Evolutionary conservation across 148 eudicot species (phyloP).

Genomic region (Oxyria digyna): DNA sequence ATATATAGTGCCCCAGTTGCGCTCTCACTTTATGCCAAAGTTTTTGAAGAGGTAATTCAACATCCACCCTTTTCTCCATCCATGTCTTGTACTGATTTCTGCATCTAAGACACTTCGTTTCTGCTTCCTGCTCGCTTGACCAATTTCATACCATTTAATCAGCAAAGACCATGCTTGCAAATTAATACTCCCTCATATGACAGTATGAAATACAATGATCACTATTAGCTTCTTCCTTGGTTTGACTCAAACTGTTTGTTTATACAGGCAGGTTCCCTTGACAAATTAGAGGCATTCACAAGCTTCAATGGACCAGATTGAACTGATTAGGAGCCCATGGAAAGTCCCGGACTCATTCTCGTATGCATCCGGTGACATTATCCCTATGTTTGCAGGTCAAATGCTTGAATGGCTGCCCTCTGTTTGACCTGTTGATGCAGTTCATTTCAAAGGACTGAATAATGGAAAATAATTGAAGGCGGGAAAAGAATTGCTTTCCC

Average conservation of each 20-base stretch:
- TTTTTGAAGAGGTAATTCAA: slow-evolving; percentile 70
- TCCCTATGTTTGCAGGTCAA: slow-evolving; percentile 90
- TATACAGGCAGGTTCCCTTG: slow-evolving; percentile 75
- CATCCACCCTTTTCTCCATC: background rate
- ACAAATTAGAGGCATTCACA: slow-evolving; percentile 89
- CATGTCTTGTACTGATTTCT: too few relatives aligned
- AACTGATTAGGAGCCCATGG: slow-evolving; percentile 57
- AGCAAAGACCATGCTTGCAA: too few relatives aligned
- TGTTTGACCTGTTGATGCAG: slow-evolving; percentile 15
- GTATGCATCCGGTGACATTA: slow-evolving; percentile 53
- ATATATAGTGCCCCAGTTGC: slow-evolving; percentile 84
- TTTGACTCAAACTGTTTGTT: background rate
- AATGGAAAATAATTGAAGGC: too few relatives aligned
- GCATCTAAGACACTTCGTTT: too few relatives aligned
- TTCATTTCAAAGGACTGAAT: background rate
- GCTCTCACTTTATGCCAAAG: slow-evolving; percentile 68
- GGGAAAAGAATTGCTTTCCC: too few relatives aligned
- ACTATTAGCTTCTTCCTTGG: background rate
- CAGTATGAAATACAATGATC: too few relatives aligned
- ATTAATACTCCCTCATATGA: too few relatives aligned
- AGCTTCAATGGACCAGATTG: slow-evolving; percentile 98
- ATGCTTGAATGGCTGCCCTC: slow-evolving; percentile 67
- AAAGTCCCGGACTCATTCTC: slow-evolving; percentile 60
- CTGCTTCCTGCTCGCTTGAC: too few relatives aligned
- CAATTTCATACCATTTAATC: too few relatives aligned